Percentiles rank a stretch among this genome's conserved stretches.
phyloP scores from a whole-genome alignment of 371 early-diverging fungal genomes.

The Rhizopus sp. region DNA sequence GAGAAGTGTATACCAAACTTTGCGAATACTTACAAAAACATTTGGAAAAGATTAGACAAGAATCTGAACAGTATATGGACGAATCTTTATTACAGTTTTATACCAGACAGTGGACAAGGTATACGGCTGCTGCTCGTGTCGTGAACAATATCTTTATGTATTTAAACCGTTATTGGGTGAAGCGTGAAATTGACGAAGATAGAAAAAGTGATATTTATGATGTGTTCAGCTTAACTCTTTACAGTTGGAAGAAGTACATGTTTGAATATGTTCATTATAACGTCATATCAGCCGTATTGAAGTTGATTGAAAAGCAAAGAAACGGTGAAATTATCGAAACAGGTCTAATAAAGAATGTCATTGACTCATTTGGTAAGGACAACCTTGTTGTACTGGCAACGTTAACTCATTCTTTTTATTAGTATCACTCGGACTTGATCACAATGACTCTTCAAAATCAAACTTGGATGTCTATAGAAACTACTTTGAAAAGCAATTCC shows the following conservation, averaged over 20 bases:
- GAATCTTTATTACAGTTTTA: slow-evolving; percentile 86
- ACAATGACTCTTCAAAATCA: slow-evolving; percentile 75
- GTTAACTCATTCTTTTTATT: slow-evolving; percentile 4
- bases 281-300: slow-evolving; percentile 83
- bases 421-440: slow-evolving; percentile 86
- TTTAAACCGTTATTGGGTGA: slow-evolving; percentile 97
- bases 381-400: not conserved
- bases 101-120: slow-evolving; percentile 86
- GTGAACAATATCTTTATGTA: slow-evolving; percentile 93
- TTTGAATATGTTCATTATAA: slow-evolving; percentile 78
- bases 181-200: slow-evolving; percentile 93
- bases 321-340: slow-evolving; percentile 90
- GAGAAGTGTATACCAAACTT: slow-evolving; percentile 80
- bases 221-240: slow-evolving; percentile 86
- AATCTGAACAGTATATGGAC: slow-evolving; percentile 68
- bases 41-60: slow-evolving; percentile 59
- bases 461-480: slow-evolving; percentile 86
- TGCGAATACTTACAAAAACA: slow-evolving; percentile 75
- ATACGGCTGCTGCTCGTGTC: slow-evolving; percentile 79
- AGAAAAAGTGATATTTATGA: slow-evolving; percentile 85
- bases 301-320: slow-evolving; percentile 82
- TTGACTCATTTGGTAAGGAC: slow-evolving; percentile 81
- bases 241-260: slow-evolving; percentile 87
- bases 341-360: slow-evolving; percentile 83
- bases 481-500: slow-evolving; percentile 82